Base-by-base conservation (phyloP, 441 rosid species). In the Erysimum pusillum region DNA sequence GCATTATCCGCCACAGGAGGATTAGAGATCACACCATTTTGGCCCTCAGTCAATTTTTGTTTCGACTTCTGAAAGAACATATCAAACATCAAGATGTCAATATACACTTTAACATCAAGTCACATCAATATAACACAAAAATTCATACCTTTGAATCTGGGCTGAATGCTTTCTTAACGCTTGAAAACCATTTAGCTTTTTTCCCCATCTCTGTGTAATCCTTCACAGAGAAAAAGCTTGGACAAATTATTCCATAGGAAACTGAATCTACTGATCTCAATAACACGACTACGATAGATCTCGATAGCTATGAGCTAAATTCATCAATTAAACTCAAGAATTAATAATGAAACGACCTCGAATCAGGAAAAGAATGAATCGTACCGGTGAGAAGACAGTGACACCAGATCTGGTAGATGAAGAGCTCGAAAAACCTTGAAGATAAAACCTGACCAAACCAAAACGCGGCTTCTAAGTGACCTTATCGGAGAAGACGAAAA, bases 181-280 rank as follows among this genome's bases (percentile, higher is more conserved):
- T 85, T 41, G 97, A 87, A 79, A 96, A 87, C 99, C 99, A 96
- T 73, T 93, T 96, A 34, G 94, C 96, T 82, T 91, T 93, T 80
- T 81, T 87, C 71, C 98, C 97, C 99, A 96, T 95, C 83, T 83
- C 83, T 35, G 20, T 57, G 20, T 53, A 70, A 73, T 74, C 82
- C 71, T 73, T 77, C 18, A 34, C 52, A 56, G n/a, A 35, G 3
- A 32, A 22, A 44, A 71, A 63, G 69, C 7, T 11, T 41, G 9
- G 17, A 32, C 25, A 6, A 75, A n/a, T 51, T 63, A 66, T 2
- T 60, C 35, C 32, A 14, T 17, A 45, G 14, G 31, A 69, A 45
- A 69, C 11, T 63, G 12, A 76, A 63, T 54, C 48, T 45, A 45
- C 17, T 11, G 35, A 46, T 45, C 38, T 44, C 14, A 15, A 44